A percentile compares a stretch with the other conserved stretches of the same genome.
Evolutionary conservation across 139 green algal species (phyloP).

Genomic region (Picochlorum sp.): DNA sequence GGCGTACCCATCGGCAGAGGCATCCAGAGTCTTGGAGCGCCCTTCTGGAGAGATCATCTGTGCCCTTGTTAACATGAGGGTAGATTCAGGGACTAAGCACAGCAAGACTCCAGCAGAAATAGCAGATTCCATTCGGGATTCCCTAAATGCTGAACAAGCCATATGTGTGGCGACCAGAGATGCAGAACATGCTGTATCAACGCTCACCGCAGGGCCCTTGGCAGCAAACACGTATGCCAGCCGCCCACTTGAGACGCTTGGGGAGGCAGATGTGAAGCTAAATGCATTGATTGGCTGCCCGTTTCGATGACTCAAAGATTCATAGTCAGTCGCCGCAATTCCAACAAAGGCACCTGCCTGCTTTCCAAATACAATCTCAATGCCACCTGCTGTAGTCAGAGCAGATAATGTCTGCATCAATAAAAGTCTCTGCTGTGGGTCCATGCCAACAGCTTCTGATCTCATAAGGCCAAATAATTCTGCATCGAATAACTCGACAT

Average conservation of each 20-base stretch:
- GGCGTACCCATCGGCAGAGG: slow-evolving; percentile 72
- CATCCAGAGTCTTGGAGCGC: slow-evolving; percentile 80
- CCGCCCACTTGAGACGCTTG: slow-evolving; percentile 59
- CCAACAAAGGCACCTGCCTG: slow-evolving; percentile 54
- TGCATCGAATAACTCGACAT: slow-evolving; percentile 37
- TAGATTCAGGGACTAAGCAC: slow-evolving; percentile 32
- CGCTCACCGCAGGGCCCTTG: slow-evolving; percentile 45
- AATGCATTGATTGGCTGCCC: slow-evolving; percentile 30
- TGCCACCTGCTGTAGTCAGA: background rate
- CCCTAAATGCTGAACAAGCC: slow-evolving; percentile 25
- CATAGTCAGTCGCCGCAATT: slow-evolving; percentile 60
- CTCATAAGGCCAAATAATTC: slow-evolving; percentile 38
- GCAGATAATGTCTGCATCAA: slow-evolving; percentile 43
- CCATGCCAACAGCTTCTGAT: slow-evolving; percentile 40
- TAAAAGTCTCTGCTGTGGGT: slow-evolving; percentile 72
- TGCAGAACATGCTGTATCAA: slow-evolving; percentile 69
- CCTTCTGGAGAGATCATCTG: slow-evolving; percentile 68
- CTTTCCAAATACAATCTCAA: slow-evolving; percentile 6
- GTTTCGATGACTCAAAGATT: slow-evolving; percentile 32
- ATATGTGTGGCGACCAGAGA: slow-evolving; percentile 54
- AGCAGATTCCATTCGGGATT: slow-evolving; percentile 17
- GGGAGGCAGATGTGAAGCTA: slow-evolving; percentile 42
- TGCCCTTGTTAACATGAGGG: slow-evolving; percentile 28
- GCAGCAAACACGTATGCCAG: slow-evolving; percentile 55
- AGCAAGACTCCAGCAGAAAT: slow-evolving; percentile 51